Evolutionary conservation across 2,329 filamentous ascomycete species (phyloP).

Genomic region (Colletotrichum agaves): DNA sequence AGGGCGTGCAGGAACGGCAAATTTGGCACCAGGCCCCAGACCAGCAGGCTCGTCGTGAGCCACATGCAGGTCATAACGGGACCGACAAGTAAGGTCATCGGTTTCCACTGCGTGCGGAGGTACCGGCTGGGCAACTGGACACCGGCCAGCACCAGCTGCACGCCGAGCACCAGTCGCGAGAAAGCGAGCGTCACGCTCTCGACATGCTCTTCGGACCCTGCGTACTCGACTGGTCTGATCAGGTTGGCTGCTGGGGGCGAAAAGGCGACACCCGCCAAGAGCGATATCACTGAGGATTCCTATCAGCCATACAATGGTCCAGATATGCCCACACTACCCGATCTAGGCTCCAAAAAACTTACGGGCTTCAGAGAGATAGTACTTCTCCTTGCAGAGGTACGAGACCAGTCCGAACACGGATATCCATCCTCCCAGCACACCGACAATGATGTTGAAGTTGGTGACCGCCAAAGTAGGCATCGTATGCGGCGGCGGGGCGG

Average conservation of each 20-base stretch:
- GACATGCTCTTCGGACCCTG: conserved; percentile 66
- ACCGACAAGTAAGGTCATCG: conserved; percentile 78
- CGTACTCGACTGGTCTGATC: conserved; percentile 81
- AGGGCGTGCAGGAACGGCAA: conserved; percentile 82
- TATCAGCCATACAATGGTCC: conserved; percentile 8
- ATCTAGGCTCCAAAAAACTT: conserved; percentile 50
- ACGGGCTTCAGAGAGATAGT: conserved; percentile 92
- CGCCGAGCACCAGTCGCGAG: conserved; percentile 85
- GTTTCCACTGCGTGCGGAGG: conserved; percentile 80
- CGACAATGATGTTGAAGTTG: conserved; percentile 83
- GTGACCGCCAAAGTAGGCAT: conserved; percentile 54
- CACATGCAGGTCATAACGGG: conserved; percentile 91
- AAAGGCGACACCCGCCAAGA: conserved; percentile 81
- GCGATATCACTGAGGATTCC: conserved; percentile 75
- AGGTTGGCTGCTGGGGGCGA: conserved; percentile 82
- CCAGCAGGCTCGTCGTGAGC: conserved; percentile 80
- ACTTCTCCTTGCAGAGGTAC: conserved; percentile 88
- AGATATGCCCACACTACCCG: too few species aligned
- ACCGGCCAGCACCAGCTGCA: conserved; percentile 89
- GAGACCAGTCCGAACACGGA: conserved; percentile 92
- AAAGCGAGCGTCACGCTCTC: conserved; percentile 83
- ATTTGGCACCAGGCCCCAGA: conserved; percentile 80
- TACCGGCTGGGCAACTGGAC: conserved; percentile 89
- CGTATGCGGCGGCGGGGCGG: conserved; percentile 29
- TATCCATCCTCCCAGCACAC: conserved; percentile 86